Evolutionary conservation across 2,329 filamentous ascomycete species (phyloP).

Genomic region (Microsporum ferrugineum): DNA sequence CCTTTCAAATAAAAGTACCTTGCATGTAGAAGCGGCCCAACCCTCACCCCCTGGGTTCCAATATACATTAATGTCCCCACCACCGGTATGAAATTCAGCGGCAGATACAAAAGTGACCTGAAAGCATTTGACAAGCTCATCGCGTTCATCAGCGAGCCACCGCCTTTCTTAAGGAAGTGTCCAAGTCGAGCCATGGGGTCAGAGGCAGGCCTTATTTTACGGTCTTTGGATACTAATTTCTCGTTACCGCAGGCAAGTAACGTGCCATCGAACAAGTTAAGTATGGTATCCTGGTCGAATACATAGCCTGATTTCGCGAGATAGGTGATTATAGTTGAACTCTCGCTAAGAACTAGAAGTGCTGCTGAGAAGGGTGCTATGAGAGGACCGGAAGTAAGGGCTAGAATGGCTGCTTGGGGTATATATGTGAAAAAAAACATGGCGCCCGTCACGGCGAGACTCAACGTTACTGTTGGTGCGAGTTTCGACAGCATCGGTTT

Average conservation of each 20-base stretch:
- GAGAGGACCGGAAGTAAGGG: conserved; percentile 71
- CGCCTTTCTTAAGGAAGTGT: conserved; percentile 40
- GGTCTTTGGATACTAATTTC: conserved; percentile 59
- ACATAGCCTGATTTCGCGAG: conserved; percentile 51
- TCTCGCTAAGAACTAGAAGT: conserved; percentile 50
- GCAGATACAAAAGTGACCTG: conserved; percentile 72
- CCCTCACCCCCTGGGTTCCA: conserved; percentile 54
- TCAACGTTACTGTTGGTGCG: conserved; percentile 55
- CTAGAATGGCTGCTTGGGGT: conserved; percentile 70
- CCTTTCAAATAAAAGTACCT: conserved; percentile 88
- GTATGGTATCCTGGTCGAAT: conserved; percentile 66
- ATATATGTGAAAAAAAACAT: conserved; percentile 86
- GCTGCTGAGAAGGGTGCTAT: conserved; percentile 47
- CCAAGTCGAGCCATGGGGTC: conserved; percentile 47
- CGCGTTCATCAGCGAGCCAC: conserved; percentile 37
- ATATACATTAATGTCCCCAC: conserved; percentile 76
- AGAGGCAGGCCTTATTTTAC: conserved; percentile 51
- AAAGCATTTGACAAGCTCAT: conserved; percentile 51
- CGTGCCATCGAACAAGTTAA: conserved; percentile 79
- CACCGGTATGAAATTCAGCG: conserved; percentile 85
- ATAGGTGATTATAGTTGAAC: conserved; percentile 39
- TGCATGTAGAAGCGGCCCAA: conserved; percentile 44
- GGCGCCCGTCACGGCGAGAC: conserved; percentile 56
- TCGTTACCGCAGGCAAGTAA: conserved; percentile 45
- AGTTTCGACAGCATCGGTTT: conserved; percentile 48